Evolutionary conservation across 805 yeast genomes (phyloP).

Genomic region (Yamadazyma olivae): DNA sequence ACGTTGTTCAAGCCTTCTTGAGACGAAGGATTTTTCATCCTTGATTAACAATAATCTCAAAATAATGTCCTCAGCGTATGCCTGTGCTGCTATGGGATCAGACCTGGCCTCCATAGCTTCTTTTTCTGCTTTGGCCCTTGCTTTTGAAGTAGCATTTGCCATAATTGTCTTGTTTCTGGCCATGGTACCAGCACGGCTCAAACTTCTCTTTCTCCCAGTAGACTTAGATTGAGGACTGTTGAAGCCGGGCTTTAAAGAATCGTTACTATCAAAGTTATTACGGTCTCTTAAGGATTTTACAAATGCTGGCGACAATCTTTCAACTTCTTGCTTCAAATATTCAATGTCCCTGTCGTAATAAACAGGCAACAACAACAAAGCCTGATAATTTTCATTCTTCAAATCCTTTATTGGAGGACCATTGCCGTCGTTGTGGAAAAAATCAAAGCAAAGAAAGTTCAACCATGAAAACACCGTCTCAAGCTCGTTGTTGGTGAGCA

Average conservation of each 20-base stretch:
- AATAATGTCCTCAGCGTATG: constrained; percentile 61
- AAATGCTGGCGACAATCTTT: constrained; percentile 54
- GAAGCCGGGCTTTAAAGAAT: no score
- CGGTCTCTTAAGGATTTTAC: constrained; percentile 46
- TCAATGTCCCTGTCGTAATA: constrained; percentile 53
- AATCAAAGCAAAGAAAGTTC: constrained; percentile 58
- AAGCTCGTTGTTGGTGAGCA: constrained; percentile 56
- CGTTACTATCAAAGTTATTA: constrained; percentile 36
- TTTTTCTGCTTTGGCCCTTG: constrained; percentile 45
- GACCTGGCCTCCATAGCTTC: constrained; percentile 42
- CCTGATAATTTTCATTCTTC: constrained; percentile 62
- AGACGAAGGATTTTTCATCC: constrained; percentile 58
- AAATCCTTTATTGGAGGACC: constrained; percentile 71
- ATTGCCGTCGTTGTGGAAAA: constrained; percentile 76
- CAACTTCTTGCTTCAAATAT: constrained; percentile 55
- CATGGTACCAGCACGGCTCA: constrained; percentile 44
- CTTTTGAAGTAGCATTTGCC: constrained; percentile 66
- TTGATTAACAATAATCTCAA: constrained; percentile 68
- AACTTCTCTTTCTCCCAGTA: constrained; percentile 8
- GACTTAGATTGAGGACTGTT: not conserved
- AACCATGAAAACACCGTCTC: constrained; percentile 74
- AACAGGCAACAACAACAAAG: constrained; percentile 58
- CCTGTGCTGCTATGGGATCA: constrained; percentile 40
- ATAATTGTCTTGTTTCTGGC: constrained; percentile 64
- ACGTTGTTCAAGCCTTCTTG: constrained; percentile 57